phyloP scores from a whole-genome alignment of 2,329 filamentous ascomycete species.

The Zymoseptoria tritici region DNA sequence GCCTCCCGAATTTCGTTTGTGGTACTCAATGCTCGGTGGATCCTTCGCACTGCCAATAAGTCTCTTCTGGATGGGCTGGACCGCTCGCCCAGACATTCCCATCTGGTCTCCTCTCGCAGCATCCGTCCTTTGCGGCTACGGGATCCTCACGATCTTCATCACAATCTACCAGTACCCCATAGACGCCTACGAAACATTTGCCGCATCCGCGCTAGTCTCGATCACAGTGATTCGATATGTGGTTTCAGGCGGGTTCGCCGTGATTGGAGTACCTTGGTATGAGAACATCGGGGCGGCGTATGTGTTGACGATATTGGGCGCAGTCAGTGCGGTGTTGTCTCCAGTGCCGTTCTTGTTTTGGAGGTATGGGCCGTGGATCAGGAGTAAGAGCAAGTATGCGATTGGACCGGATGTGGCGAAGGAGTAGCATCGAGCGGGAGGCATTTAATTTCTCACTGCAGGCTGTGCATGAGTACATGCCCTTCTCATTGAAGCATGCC shows the following conservation, averaged over 20 bases:
- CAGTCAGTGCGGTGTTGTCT: neutral
- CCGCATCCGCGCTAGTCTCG: constrained; percentile 41
- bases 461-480: neutral
- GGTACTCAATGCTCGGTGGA: constrained; percentile 43
- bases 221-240: constrained; percentile 34
- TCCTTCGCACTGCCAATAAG: constrained; percentile 13
- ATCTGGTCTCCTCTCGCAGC: constrained; percentile 47
- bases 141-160: constrained; percentile 42
- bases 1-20: constrained; percentile 48
- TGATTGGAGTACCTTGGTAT: constrained; percentile 25
- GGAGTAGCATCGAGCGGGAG: neutral
- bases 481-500: neutral
- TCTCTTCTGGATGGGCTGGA: constrained; percentile 53
- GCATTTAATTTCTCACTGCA: neutral
- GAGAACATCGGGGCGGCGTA: constrained; percentile 3
- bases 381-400: constrained; percentile 3
- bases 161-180: constrained; percentile 51
- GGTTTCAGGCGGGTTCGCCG: constrained; percentile 34
- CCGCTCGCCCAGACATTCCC: constrained; percentile 35
- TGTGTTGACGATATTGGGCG: constrained; percentile 1
- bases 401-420: neutral
- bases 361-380: neutral
- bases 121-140: constrained; percentile 47
- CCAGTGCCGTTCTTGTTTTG: constrained; percentile 2
- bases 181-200: constrained; percentile 48